Percentiles rank a stretch among this genome's conserved stretches.
Conservation (phyloP, 2,329 filamentous ascomycete genomes). For the Fusarium sp. region DNA sequence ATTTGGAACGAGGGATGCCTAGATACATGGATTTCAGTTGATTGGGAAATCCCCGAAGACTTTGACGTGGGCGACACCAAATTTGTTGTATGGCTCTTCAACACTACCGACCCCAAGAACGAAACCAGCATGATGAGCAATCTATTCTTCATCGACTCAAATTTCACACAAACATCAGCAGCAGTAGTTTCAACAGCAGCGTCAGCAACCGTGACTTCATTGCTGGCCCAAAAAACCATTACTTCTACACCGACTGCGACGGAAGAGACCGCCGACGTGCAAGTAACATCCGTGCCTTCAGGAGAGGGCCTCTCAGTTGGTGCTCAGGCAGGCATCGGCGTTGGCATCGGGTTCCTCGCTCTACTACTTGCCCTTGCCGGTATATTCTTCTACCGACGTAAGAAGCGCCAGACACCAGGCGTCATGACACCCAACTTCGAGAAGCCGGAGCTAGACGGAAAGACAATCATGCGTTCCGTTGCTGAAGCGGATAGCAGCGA, state of each 20-base stretch:
- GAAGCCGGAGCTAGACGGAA: background rate
- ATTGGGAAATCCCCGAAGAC: constrained; percentile 7
- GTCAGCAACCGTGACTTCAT: background rate
- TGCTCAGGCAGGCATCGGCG: constrained; percentile 8
- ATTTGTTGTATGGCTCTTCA: background rate
- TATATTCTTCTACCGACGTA: constrained; percentile 1
- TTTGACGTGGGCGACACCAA: background rate
- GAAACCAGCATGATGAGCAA: background rate
- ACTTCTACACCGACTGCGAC: background rate
- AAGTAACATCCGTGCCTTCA: background rate
- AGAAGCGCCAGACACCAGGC: background rate
- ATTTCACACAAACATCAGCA: background rate
- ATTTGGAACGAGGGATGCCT: background rate
- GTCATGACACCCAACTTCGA: background rate
- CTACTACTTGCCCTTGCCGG: background rate
- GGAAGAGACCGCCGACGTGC: background rate
- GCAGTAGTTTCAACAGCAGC: background rate
- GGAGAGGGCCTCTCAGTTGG: background rate
- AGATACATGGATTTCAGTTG: constrained; percentile 6
- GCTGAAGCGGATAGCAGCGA: background rate
- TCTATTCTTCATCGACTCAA: constrained; percentile 14
- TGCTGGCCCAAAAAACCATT: background rate
- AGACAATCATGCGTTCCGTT: background rate
- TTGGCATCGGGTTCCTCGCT: background rate
- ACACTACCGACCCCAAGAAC: constrained; percentile 2